Evolutionary conservation across 768 basidiomycete genomes (phyloP).

Genomic region (Leucocoprinus leucothites): DNA sequence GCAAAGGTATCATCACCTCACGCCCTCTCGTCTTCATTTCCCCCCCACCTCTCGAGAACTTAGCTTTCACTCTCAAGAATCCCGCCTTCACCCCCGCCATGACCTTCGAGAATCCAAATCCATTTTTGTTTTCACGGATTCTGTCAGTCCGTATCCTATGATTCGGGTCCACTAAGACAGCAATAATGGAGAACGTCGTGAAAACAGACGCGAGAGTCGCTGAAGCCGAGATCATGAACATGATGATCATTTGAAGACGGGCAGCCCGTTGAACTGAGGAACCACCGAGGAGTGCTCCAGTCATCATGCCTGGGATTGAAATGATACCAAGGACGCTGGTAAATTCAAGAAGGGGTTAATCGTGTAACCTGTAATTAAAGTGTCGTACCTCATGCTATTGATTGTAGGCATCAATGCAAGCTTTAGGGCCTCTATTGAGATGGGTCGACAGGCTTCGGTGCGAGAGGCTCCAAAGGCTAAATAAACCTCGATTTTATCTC

Average conservation of each 20-base stretch:
- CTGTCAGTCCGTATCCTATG: constrained; percentile 63
- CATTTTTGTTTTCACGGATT: constrained; percentile 34
- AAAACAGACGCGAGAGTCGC: constrained; percentile 69
- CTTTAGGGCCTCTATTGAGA: constrained; percentile 75
- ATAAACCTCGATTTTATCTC: constrained; percentile 82
- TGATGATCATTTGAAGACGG: constrained; percentile 87
- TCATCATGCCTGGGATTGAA: constrained; percentile 87
- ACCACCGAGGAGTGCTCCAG: constrained; percentile 85
- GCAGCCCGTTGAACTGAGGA: constrained; percentile 83
- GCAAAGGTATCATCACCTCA: background rate
- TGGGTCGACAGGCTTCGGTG: constrained; percentile 78
- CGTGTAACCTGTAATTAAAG: background rate
- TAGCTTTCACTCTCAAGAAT: background rate
- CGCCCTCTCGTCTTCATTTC: background rate
- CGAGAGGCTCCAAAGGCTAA: constrained; percentile 84
- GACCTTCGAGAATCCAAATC: constrained; percentile 11
- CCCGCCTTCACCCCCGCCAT: constrained; percentile 4
- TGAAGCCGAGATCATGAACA: constrained; percentile 88
- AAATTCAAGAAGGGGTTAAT: background rate
- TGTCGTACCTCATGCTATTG: constrained; percentile 75
- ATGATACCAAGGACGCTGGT: constrained; percentile 71
- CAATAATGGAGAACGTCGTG: constrained; percentile 57
- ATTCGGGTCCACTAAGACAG: constrained; percentile 65
- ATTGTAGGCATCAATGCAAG: constrained; percentile 78
- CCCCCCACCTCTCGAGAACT: background rate